Evolutionary conservation across 1,284 basidiomycete genomes (phyloP), one percentile per base, ranked within the genome.

Genomic region (Sanghuangporus baumii): DNA sequence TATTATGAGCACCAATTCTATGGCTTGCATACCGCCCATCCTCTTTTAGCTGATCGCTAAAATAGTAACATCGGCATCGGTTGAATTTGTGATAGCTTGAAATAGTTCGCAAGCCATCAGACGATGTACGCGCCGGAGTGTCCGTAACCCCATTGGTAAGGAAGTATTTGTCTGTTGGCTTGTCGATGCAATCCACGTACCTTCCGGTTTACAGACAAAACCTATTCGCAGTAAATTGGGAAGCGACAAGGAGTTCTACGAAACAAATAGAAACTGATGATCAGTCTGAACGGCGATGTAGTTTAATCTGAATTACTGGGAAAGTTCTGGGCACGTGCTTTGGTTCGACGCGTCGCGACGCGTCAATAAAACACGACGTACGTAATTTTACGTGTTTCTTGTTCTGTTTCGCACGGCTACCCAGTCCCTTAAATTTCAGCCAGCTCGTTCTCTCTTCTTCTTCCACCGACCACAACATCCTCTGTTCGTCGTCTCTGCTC

Each of bases 341-440:
- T n/a, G 2, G 11, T 6, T 41, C 38, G 43, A 57, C 55, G 55
- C 55, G 55, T 57, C 55, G 55, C 55, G 55, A 57, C 55, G 55
- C 55, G 55, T 41, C 38, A 55, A 41, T 55, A 47, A 26, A 18
- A 56, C 26, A 56, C 20, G 36, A n/a, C 11, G 18, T 57, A 41
- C 43, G 38, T 57, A 41, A 57, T 47, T 43, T 41, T 54, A 54
- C 52, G 55, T 41, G 20, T 56, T 36, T 57, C 40, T 57, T 47
- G 43, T 47, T 41, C n/a, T 57, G 38, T 41, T 57, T 57, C 55
- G 38, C 55, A 57, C 48, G 57, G 41, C 12, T 34, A 16, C 43
- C 26, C 12, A 34, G 18, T n/a, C 23, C 43, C 46, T 26, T 37
- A 48, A 51, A 59, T 41, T 38, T 43, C 20, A 12, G 18, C 20